Percentiles rank a stretch among this genome's conserved stretches.
Conservation (phyloP, 306 rosid genomes). For the Bauhinia variegata region DNA sequence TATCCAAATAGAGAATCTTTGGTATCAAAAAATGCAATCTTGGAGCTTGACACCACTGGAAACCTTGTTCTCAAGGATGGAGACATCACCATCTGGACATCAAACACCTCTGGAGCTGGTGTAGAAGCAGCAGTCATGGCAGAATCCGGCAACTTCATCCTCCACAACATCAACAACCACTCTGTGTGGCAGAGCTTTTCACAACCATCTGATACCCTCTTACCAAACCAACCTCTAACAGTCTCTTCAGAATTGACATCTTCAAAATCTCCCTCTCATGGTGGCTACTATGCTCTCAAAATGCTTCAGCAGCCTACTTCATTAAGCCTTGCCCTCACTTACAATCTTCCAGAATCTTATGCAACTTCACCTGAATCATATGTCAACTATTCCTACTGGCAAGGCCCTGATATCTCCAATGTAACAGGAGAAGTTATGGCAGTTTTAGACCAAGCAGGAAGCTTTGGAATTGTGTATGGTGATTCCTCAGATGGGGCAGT, state of each 20-base stretch:
- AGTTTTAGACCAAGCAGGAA: slow-evolving; percentile 77
- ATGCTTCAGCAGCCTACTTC: slow-evolving; percentile 92
- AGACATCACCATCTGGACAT: slow-evolving; percentile 60
- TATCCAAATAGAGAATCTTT: slow-evolving; percentile 72
- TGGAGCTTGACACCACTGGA: slow-evolving; percentile 82
- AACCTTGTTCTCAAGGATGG: slow-evolving; percentile 77
- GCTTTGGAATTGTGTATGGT: slow-evolving; percentile 91
- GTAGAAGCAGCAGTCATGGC: slow-evolving; percentile 61
- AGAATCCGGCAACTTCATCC: slow-evolving; percentile 86
- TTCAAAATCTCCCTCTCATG: slow-evolving; percentile 66
- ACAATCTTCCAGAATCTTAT: slow-evolving; percentile 64
- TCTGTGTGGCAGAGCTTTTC: slow-evolving; percentile 90
- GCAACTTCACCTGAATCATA: slow-evolving; percentile 53
- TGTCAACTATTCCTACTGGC: slow-evolving; percentile 84
- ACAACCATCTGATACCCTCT: slow-evolving; percentile 87
- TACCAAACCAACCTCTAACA: slow-evolving; percentile 84
- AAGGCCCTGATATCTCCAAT: slow-evolving; percentile 83
- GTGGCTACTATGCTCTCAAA: slow-evolving; percentile 84
- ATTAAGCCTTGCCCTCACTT: slow-evolving; percentile 74
- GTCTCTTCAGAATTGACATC: slow-evolving; percentile 74
- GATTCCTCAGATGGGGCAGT: slow-evolving; percentile 83
- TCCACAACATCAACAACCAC: slow-evolving; percentile 45
- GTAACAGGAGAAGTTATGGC: slow-evolving; percentile 84
- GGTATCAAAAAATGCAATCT: slow-evolving; percentile 61
- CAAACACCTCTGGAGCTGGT: slow-evolving; percentile 69